These are phyloP conservation scores for Comarum palustre DNA, from an alignment of 306 rosid genomes.

Conservation along the genomic window DNA sequence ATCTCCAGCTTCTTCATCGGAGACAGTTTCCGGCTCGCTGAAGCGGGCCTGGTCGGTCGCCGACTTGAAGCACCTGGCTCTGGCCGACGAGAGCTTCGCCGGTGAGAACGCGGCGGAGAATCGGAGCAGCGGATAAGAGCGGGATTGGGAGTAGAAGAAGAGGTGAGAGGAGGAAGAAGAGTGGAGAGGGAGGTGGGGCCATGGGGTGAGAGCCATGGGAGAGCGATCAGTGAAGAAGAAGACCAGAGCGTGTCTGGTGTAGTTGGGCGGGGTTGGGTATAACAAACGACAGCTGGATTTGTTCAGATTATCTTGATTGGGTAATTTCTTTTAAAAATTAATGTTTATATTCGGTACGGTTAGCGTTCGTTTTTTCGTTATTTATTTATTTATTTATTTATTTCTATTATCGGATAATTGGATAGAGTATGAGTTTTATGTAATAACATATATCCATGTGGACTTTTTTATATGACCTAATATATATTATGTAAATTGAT, in stretches of 20 bases:
- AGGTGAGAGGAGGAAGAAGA: conserved; percentile 35
- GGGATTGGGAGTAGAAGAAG: conserved; percentile 31
- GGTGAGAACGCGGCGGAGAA: conserved; percentile 31
- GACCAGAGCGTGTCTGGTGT: no score
- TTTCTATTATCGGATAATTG: no score
- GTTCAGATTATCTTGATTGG: not conserved
- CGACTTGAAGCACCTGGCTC: conserved; percentile 45
- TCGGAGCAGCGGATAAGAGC: conserved; percentile 23
- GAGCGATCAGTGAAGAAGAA: conserved; percentile 27
- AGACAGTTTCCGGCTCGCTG: conserved; percentile 41
- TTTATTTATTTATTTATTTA: no score
- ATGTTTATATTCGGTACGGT: no score
- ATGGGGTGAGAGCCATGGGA: conserved; percentile 53
- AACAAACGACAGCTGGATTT: not conserved
- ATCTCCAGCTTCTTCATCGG: conserved; percentile 33
- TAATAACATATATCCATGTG: no score
- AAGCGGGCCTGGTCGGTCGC: conserved; percentile 62
- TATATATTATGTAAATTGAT: no score
- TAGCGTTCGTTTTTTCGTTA: no score
- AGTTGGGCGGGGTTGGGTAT: not conserved
- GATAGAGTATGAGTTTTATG: no score
- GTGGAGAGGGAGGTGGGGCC: conserved; percentile 49
- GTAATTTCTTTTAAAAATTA: no score
- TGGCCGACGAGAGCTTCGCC: conserved; percentile 22
- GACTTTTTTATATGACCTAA: no score